Conservation (phyloP, 306 rosid genomes). For the Echinosophora koreensis region DNA sequence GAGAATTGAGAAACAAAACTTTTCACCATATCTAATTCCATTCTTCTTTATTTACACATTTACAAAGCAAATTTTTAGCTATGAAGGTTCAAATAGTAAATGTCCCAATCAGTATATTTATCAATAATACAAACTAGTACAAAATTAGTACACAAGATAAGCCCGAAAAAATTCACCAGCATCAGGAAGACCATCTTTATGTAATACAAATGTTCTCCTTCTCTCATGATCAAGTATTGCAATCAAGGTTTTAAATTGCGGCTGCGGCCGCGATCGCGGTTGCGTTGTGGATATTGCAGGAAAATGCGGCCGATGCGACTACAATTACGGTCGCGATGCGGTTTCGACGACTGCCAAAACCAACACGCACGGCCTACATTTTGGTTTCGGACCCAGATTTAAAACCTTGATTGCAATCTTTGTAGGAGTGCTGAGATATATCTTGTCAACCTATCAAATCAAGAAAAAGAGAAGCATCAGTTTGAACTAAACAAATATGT, state of each 20-base stretch:
- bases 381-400: no score
- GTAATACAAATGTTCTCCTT: conserved; percentile 81
- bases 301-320: no score
- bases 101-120: not conserved
- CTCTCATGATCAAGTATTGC: conserved; percentile 87
- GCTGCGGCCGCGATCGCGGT: no score
- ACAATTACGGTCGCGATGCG: no score
- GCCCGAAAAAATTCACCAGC: conserved; percentile 61
- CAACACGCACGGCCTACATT: no score
- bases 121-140: not conserved
- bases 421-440: conserved; percentile 82
- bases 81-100: conserved; percentile 1
- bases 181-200: conserved; percentile 93
- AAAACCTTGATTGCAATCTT: conserved; percentile 92
- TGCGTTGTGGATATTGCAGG: no score
- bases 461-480: conserved; percentile 32
- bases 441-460: conserved; percentile 69
- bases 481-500: conserved; percentile 33
- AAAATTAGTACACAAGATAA: conserved; percentile 18
- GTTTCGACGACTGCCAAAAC: no score
- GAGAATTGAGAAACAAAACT: not conserved
- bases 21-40: conserved; percentile 7
- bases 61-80: not conserved
- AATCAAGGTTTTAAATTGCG: no score
- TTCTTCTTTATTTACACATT: not conserved